These are phyloP conservation scores for Penicillium fuscoglaucum DNA, from an alignment of 2,329 filamentous ascomycete species.

Conservation along the genomic window DNA sequence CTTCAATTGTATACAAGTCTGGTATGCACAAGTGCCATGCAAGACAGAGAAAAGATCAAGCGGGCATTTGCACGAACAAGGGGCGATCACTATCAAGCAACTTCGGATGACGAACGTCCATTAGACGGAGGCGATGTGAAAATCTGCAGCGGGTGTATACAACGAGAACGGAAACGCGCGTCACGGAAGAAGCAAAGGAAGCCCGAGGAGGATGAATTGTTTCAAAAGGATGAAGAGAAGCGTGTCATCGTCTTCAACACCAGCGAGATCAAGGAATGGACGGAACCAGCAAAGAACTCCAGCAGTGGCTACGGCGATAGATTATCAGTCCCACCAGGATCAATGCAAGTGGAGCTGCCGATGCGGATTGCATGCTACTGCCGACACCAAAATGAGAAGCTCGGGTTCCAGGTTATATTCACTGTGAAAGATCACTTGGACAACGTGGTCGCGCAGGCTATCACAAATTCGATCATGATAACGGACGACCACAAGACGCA, in stretches of 20 bases:
- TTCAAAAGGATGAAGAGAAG: constrained; percentile 75
- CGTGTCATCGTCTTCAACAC: constrained; percentile 91
- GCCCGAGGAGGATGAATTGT: constrained; percentile 85
- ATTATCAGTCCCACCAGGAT: constrained; percentile 51
- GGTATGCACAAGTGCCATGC: constrained; percentile 91
- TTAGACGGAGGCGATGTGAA: constrained; percentile 89
- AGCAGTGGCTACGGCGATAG: constrained; percentile 46
- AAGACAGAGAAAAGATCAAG: constrained; percentile 64
- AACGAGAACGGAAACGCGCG: constrained; percentile 84
- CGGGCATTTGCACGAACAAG: constrained; percentile 65
- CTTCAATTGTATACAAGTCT: constrained; percentile 78
- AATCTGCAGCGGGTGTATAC: constrained; percentile 90
- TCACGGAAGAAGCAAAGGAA: constrained; percentile 92
- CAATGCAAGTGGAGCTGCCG: constrained; percentile 77
- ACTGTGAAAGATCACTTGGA: constrained; percentile 82
- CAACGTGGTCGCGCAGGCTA: constrained; percentile 76
- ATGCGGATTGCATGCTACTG: constrained; percentile 99
- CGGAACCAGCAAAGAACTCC: constrained; percentile 59
- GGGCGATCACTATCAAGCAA: constrained; percentile 43
- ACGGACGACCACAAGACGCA: constrained; percentile 97
- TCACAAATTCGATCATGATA: constrained; percentile 89
- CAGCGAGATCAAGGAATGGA: constrained; percentile 81
- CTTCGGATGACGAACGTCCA: constrained; percentile 66
- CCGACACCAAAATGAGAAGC: constrained; percentile 89
- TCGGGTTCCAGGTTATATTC: constrained; percentile 90